Evolutionary conservation across 1,284 basidiomycete genomes (phyloP), one percentile per base, ranked within the genome.

Genomic region (Tilletiaria anomala): DNA sequence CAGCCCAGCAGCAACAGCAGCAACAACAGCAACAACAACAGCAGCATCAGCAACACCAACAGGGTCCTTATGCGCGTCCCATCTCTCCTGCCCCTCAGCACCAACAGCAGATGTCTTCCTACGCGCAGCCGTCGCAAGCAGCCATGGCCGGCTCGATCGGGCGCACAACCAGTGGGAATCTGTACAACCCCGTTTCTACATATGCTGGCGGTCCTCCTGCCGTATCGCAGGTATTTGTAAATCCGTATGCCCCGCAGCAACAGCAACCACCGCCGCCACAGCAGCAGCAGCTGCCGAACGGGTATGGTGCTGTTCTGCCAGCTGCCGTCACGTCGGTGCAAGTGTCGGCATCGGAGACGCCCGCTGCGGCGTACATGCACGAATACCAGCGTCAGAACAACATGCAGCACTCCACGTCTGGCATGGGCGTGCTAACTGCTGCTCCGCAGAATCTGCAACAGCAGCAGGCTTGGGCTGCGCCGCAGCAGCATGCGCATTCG

Each of bases 401-500:
- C 26, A 29, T 29, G 26, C 26, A 29, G 15, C 38, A 10, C 31
- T n/a, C n/a, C n/a, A n/a, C n/a, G n/a, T n/a, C 33, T 11, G 24
- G 17, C 15, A 2, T 37, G 22, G 35, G 40, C 16, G 37, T 42
- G 32, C 51, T 50, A 23, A 49, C 50, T 26, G 44, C 36, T 37
- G 46, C 29, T 35, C 53, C 58, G 3, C 62, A n/a, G n/a, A n/a
- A n/a, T n/a, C n/a, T n/a, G n/a, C n/a, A n/a, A n/a, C n/a, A n/a
- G n/a, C n/a, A n/a, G n/a, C n/a, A n/a, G n/a, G n/a, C 54, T n/a
- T 67, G 65, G 32, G 69, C 66, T n/a, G 69, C 63, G 16, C 68
- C 68, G 35, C n/a, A n/a, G n/a, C n/a, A n/a, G n/a, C n/a, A n/a
- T n/a, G n/a, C n/a, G n/a, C n/a, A n/a, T n/a, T n/a, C n/a, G n/a